Percentiles rank a stretch among this genome's conserved stretches.
Conservation (phyloP, 441 rosid genomes). For the Populus hybrid region DNA sequence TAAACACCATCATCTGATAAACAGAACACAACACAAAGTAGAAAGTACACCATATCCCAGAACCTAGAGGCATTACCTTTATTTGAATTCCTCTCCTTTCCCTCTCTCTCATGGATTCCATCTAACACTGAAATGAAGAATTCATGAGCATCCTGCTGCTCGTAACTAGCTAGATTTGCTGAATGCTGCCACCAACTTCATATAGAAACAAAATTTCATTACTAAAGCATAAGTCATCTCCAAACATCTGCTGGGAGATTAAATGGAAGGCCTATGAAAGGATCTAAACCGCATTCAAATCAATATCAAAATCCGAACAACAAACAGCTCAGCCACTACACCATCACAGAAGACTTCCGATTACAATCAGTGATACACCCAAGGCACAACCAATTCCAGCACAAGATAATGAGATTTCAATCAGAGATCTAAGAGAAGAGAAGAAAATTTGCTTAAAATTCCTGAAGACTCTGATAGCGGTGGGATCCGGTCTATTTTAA, state of each 20-base stretch:
- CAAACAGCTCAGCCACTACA: slow-evolving; percentile 1
- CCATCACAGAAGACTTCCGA: slow-evolving; percentile 2
- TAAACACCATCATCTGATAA: not conserved
- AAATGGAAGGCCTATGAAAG: slow-evolving; percentile 16
- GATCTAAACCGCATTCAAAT: slow-evolving; percentile 14
- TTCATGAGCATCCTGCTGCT: slow-evolving; percentile 89
- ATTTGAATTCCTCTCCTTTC: slow-evolving; percentile 42
- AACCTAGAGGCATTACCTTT: slow-evolving; percentile 46
- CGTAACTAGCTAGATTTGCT: slow-evolving; percentile 67
- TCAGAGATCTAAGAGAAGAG: not conserved
- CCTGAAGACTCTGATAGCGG: slow-evolving; percentile 1
- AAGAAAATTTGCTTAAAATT: not conserved
- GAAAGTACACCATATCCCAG: slow-evolving; percentile 12
- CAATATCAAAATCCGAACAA: slow-evolving; percentile 5
- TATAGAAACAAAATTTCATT: slow-evolving; percentile 32
- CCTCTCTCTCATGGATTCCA: slow-evolving; percentile 70
- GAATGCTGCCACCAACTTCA: slow-evolving; percentile 96
- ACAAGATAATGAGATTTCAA: not conserved
- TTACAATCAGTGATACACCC: not conserved
- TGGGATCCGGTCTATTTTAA: not conserved
- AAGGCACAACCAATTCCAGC: slow-evolving; percentile 5
- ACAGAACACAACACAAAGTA: slow-evolving; percentile 6
- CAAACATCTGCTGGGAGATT: slow-evolving; percentile 12
- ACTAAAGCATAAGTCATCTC: slow-evolving; percentile 28
- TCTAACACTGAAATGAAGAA: slow-evolving; percentile 80